Conservation (phyloP, 2,329 filamentous ascomycete genomes). For the Penicillium sp. region DNA sequence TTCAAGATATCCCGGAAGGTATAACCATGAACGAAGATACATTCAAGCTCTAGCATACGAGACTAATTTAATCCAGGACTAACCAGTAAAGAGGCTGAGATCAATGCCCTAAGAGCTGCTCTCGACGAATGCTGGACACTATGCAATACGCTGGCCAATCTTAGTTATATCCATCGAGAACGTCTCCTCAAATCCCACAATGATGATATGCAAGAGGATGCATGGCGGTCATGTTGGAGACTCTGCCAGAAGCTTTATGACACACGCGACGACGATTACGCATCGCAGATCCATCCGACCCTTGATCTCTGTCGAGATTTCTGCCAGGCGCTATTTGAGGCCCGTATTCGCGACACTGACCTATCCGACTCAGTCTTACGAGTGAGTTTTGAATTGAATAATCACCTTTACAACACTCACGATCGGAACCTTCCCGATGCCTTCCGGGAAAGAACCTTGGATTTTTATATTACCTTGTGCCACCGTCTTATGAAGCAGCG, state of each 20-base stretch:
- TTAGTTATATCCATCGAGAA: conserved; percentile 80
- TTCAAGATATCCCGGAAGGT: conserved; percentile 34
- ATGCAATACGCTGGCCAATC: conserved; percentile 82
- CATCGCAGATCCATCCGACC: conserved; percentile 68
- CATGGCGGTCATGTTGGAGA: conserved; percentile 93
- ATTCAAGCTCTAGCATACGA: conserved; percentile 20
- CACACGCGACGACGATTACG: conserved; percentile 68
- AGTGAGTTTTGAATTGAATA: conserved; percentile 93
- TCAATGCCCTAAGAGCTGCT: conserved; percentile 68
- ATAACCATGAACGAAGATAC: conserved; percentile 8
- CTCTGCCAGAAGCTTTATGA: conserved; percentile 87
- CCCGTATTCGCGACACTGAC: conserved; percentile 74
- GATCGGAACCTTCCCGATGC: conserved; percentile 78
- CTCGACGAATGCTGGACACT: conserved; percentile 89
- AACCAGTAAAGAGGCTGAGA: conserved; percentile 54
- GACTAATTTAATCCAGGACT: conserved; percentile 32
- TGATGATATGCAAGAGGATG: conserved; percentile 76
- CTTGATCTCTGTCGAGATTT: conserved; percentile 88
- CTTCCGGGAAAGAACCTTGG: conserved; percentile 83
- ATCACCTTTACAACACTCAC: conserved; percentile 90
- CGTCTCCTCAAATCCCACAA: conserved; percentile 73
- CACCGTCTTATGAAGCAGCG: conserved; percentile 96
- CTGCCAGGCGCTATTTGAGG: conserved; percentile 86
- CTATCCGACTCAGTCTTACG: conserved; percentile 79
- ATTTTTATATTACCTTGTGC: conserved; percentile 92